These are phyloP conservation scores for Microcyclospora tardicrescens DNA, from an alignment of 2,329 filamentous ascomycete species.

Conservation along the genomic window DNA sequence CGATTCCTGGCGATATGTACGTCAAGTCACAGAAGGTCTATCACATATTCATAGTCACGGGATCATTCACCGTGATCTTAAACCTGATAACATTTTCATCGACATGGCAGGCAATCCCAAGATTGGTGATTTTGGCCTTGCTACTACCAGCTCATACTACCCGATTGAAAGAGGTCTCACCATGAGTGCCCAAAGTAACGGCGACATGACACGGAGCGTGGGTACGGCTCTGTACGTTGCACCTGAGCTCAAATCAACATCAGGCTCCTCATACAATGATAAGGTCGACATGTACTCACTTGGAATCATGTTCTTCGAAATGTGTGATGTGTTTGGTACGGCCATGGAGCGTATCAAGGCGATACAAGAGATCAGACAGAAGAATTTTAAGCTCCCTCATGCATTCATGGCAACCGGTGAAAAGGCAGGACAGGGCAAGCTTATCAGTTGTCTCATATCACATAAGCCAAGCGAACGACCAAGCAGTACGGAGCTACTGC, in stretches of 20 bases:
- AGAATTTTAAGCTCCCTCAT: conserved; percentile 54
- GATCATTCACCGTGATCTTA: conserved; percentile 91
- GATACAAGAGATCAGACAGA: conserved; percentile 55
- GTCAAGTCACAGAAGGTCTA: conserved; percentile 81
- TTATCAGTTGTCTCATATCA: conserved; percentile 66
- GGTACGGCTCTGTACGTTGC: conserved; percentile 85
- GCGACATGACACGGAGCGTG: conserved; percentile 56
- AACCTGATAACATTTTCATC: conserved; percentile 96
- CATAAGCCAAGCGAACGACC: conserved; percentile 75
- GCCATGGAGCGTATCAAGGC: conserved; percentile 52
- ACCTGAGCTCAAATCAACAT: conserved; percentile 70
- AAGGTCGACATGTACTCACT: conserved; percentile 99
- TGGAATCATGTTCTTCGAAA: conserved; percentile 96
- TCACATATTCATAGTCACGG: conserved; percentile 79
- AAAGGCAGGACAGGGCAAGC: conserved; percentile 55
- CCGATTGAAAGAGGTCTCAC: conserved; percentile 39
- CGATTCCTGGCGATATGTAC: conserved; percentile 79
- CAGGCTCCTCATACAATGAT: conserved; percentile 67
- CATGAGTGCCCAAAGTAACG: conserved; percentile 16
- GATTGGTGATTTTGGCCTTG: conserved; percentile 92
- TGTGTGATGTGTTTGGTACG: conserved; percentile 57
- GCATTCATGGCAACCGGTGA: conserved; percentile 59
- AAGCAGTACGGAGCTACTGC: conserved; percentile 66
- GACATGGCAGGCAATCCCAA: conserved; percentile 81
- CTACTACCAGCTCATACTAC: conserved; percentile 71